phyloP scores from a whole-genome alignment of 345 rosid species.

The Capsella bursapastoris region DNA sequence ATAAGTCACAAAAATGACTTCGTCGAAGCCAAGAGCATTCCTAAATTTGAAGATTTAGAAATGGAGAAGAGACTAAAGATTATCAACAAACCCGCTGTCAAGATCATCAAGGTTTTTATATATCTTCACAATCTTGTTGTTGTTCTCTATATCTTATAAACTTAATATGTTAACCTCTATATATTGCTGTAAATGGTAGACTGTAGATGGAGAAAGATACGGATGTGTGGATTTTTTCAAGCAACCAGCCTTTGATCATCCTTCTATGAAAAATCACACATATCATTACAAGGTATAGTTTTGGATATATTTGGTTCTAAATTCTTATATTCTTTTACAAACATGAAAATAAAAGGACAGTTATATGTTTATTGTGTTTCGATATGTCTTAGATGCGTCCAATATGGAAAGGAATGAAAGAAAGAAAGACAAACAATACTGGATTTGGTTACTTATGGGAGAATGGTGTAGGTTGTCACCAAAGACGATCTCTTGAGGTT shows the following conservation, averaged over 20 bases:
- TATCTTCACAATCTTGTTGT: neutral
- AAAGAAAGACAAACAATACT: neutral
- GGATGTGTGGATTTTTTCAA: slow-evolving; percentile 42
- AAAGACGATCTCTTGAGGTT: slow-evolving; percentile 5
- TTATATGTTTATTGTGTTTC: neutral
- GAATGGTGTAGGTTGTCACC: slow-evolving; percentile 40
- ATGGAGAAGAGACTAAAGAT: slow-evolving; percentile 15
- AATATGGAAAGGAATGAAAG: neutral
- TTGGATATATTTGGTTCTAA: neutral
- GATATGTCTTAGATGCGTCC: slow-evolving; percentile 31
- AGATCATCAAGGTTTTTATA: slow-evolving; percentile 36
- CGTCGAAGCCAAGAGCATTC: slow-evolving; percentile 26
- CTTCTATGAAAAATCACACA: slow-evolving; percentile 36
- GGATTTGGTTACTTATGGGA: slow-evolving; percentile 42
- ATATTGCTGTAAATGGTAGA: slow-evolving; percentile 26
- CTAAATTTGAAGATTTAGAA: slow-evolving; percentile 24
- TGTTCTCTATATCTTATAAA: neutral
- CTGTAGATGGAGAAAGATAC: slow-evolving; percentile 33
- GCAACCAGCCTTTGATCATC: slow-evolving; percentile 43
- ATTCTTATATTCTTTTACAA: neutral
- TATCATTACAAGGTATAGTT: slow-evolving; percentile 35
- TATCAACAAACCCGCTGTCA: slow-evolving; percentile 35
- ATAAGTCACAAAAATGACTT: slow-evolving; percentile 6
- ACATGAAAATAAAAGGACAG: neutral
- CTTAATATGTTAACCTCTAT: neutral